These are phyloP conservation scores for Elaeis oleifera DNA, from an alignment of 202 grass and related monocot species.

Conservation along the genomic window DNA sequence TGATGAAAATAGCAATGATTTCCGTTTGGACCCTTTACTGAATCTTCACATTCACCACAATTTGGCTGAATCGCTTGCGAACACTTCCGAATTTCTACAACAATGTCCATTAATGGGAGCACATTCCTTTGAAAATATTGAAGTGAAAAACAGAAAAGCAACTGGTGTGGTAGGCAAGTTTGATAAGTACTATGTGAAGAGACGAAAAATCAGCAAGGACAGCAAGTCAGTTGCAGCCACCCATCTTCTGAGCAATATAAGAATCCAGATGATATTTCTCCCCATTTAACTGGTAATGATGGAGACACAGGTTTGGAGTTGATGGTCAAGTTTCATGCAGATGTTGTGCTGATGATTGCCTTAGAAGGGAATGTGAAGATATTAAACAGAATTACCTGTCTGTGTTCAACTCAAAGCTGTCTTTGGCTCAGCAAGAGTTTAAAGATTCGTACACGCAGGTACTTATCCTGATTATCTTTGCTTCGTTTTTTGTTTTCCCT, in stretches of 20 bases:
- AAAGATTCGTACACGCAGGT: conserved; percentile 57
- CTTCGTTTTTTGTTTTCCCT: neutral
- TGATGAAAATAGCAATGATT: conserved; percentile 58
- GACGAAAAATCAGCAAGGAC: conserved; percentile 44
- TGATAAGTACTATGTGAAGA: conserved; percentile 39
- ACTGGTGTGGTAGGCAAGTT: conserved; percentile 28
- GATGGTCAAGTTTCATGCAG: conserved; percentile 38
- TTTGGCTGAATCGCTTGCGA: conserved; percentile 59
- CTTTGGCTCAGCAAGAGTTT: conserved; percentile 65
- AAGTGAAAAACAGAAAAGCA: conserved; percentile 48
- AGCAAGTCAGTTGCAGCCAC: conserved; percentile 23
- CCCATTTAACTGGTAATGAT: conserved; percentile 24
- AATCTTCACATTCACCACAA: conserved; percentile 98
- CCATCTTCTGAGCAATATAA: conserved; percentile 32
- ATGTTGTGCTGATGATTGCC: conserved; percentile 74
- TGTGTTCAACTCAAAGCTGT: conserved; percentile 60
- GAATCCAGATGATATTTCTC: conserved; percentile 21
- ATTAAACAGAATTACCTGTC: conserved; percentile 82
- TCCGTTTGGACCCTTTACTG: conserved; percentile 78
- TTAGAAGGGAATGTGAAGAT: conserved; percentile 66
- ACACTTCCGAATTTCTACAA: conserved; percentile 60
- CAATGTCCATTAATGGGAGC: conserved; percentile 51
- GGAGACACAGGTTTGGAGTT: conserved; percentile 18
- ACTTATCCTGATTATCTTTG: conserved; percentile 6
- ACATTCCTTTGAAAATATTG: conserved; percentile 23